A percentile compares a stretch with the other conserved stretches of the same genome.
These are phyloP conservation scores for Thalassiosira mediterranea DNA, from an alignment of 352 stramenopile species.

Conservation along the genomic window DNA sequence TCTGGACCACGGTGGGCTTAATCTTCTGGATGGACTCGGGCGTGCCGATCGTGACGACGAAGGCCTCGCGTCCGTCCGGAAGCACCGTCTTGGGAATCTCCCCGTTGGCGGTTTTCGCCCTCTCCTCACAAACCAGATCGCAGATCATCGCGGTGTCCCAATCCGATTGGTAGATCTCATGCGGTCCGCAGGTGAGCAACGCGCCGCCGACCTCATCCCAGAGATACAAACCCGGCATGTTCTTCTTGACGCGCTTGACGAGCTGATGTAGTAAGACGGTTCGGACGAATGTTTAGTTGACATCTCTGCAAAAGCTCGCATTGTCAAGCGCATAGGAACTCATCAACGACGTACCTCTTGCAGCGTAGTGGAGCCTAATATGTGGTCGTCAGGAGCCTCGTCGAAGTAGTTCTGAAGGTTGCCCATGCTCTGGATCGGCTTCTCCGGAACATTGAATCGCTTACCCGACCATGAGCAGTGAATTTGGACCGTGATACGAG, in stretches of 20 bases:
- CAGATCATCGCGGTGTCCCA: conserved; percentile 33
- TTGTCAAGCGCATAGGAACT: too few relatives aligned
- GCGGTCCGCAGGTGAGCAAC: conserved; percentile 9
- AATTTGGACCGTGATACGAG: conserved; percentile 20
- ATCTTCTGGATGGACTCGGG: neutral
- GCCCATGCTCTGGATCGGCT: neutral
- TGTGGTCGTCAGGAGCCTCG: neutral
- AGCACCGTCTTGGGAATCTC: conserved; percentile 23
- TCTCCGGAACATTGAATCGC: conserved; percentile 11
- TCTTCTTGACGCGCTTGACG: conserved; percentile 27
- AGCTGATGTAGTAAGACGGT: too few relatives aligned
- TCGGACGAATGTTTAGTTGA: too few relatives aligned
- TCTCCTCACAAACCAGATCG: conserved; percentile 23
- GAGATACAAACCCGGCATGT: conserved; percentile 35
- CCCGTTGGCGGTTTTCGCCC: neutral
- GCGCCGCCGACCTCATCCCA: conserved; percentile 14
- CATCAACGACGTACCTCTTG: too few relatives aligned
- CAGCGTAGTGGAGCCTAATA: conserved; percentile 25
- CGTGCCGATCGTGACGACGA: conserved; percentile 33
- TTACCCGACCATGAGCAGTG: conserved; percentile 20
- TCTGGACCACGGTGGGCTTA: conserved; percentile 32
- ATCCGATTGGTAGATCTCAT: conserved; percentile 9
- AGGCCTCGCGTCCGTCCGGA: conserved; percentile 32
- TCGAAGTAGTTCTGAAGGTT: conserved; percentile 13
- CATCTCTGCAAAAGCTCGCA: too few relatives aligned